Percentiles rank a stretch among this genome's conserved stretches.
phyloP scores from a whole-genome alignment of 345 rosid genomes.

The Hevea brasiliensis region DNA sequence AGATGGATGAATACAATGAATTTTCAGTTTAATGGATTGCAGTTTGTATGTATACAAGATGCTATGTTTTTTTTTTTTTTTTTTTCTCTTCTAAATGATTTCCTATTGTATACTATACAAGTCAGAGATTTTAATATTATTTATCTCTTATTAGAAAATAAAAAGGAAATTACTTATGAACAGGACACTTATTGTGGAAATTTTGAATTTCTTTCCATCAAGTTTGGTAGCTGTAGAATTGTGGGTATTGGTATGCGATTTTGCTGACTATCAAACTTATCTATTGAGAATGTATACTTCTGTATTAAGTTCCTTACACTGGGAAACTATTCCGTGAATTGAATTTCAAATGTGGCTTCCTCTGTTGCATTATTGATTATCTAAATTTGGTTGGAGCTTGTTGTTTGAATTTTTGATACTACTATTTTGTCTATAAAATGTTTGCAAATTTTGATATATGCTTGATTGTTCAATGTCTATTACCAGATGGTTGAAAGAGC shows the following conservation, averaged over 20 bases:
- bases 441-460: not conserved
- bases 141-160: not conserved
- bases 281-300: not conserved
- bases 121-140: too few species aligned
- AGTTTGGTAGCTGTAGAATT: not conserved
- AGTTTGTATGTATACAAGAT: not conserved
- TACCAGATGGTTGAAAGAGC: slow-evolving; percentile 85
- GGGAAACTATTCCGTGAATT: not conserved
- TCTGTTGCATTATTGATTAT: not conserved
- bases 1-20: not conserved
- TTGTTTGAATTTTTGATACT: not conserved
- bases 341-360: not conserved
- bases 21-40: not conserved
- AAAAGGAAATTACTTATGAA: too few species aligned
- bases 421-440: not conserved
- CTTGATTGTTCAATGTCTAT: slow-evolving; percentile 19
- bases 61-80: not conserved
- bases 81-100: too few species aligned
- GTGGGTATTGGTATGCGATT: not conserved
- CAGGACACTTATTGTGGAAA: not conserved
- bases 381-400: not conserved
- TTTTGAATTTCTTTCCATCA: not conserved
- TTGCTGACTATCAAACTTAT: not conserved
- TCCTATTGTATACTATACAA: too few species aligned
- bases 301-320: not conserved